phyloP scores from a whole-genome alignment of 345 rosid genomes.

The Mallotus nudiflorus region DNA sequence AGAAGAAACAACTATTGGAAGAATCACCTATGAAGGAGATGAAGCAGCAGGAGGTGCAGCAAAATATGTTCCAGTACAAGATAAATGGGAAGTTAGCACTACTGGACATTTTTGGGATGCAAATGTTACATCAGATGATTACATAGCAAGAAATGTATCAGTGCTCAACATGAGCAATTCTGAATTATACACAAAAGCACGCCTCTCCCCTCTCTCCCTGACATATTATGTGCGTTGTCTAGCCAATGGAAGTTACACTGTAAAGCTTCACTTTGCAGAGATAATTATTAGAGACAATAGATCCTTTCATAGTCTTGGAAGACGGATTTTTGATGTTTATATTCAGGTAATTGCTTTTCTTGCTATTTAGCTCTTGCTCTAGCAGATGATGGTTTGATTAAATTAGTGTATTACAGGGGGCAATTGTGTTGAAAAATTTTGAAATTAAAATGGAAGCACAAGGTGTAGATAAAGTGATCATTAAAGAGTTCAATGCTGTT shows the following conservation, averaged over 20 bases:
- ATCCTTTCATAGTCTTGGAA: conserved; percentile 51
- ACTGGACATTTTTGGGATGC: conserved; percentile 6
- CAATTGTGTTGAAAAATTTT: background rate
- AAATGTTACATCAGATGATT: background rate
- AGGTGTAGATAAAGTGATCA: no score
- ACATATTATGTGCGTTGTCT: conserved; percentile 69
- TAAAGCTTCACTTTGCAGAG: conserved; percentile 61
- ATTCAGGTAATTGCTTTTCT: conserved; percentile 47
- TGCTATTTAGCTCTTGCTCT: conserved; percentile 3
- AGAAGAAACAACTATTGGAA: background rate
- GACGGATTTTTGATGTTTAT: conserved; percentile 61
- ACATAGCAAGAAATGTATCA: conserved; percentile 2
- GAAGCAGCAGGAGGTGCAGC: background rate
- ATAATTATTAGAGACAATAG: conserved; percentile 49
- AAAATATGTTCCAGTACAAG: background rate
- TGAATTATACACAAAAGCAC: conserved; percentile 48
- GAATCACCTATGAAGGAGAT: conserved; percentile 2
- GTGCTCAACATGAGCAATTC: conserved; percentile 22
- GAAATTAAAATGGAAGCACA: no score
- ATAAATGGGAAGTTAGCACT: background rate
- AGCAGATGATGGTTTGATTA: background rate
- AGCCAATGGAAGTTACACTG: conserved; percentile 52
- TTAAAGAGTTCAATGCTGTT: conserved; percentile 59
- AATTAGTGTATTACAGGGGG: conserved; percentile 36
- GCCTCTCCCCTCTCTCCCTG: conserved; percentile 58